Base-by-base conservation (phyloP, 2,329 filamentous ascomycete species). In the Talaromyces sp. region DNA sequence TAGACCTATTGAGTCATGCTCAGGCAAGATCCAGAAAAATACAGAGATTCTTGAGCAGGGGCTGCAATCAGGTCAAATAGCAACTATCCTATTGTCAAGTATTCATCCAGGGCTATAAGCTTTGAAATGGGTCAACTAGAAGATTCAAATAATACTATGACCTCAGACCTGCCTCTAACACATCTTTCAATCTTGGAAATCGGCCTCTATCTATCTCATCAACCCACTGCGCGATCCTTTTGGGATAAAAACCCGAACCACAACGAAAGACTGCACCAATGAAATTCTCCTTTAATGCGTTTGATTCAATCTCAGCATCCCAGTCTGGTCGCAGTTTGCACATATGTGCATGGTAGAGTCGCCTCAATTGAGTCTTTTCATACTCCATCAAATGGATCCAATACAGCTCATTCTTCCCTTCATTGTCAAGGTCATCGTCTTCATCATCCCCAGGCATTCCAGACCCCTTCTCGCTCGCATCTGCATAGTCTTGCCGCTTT, bases 301-400 rank as follows among this genome's bases (percentile, higher is more conserved):
- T 37, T 23, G 14, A 18, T 37, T 37, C 31, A 21, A 54, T 54
- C 28, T 54, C 18, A 35, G 50, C 18, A 37, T 37, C 46, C 58
- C 58, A 60, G 25, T 25, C 58, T 5, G 64, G 63, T 40, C 65
- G 65, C 12, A 66, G 42, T 2, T 4, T 62, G 56, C 60, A 60
- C 67, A 68, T 68, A 12, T 56, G 44, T 58, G 63, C 60, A 21
- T 66, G 55, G 33, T 65, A 67, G 9, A 65, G 23, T 46, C 54
- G 64, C n/a, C 64, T 64, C 28, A 68, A 40, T 16, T 66, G 60
- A 35, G 67, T 67, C 18, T 37, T 11, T 55, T 67, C 65, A 37
- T 68, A 60, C 2, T 66, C 48, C 60, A 37, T 61, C 40, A 68
- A 55, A 37, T 67, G 61, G 48, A 67, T 63, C 60, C 58, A 65